Evolutionary conservation across 1,139 yeast genomes (phyloP), one percentile per base, ranked within the genome.

Genomic region (Nakaseomyces bracarensis): DNA sequence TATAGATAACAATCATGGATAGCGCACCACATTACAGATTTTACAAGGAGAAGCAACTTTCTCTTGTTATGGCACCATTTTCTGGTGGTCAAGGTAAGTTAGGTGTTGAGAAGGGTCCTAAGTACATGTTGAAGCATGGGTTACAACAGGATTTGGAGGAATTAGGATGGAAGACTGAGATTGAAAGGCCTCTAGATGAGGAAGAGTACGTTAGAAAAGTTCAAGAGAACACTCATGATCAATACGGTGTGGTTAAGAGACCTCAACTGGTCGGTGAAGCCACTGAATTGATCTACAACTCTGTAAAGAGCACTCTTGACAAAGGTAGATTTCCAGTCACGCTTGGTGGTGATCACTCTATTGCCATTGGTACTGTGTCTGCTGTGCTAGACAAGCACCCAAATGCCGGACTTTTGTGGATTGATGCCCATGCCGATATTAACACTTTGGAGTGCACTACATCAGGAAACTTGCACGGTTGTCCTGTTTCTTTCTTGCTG

Each of bases 381-480:
- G 98, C 94, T 10, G 83, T 89, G 38, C 72, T 86, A 53, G 75
- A 75, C 23, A 75, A 77, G 49, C 71, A 83, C 62, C 96, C 96
- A 16, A 85, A 87, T 51, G 87, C 95, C 22, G 86, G 95, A 58
- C 72, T 91, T 39, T 63, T 91, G 50, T 91, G 98, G 98, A 82
- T 91, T 52, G 98, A 91, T 65, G 98, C 98, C 1, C 98, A 91
- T 61, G 96, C 97, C 26, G 98, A 91, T 63, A 80, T 91, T 59
- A 91, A 91, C 69, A 82, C 96, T 2, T 87, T 96, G n/a, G 71
- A 70, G 38, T 78, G 89, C 11, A 80, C 97, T 4, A 82, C 75
- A 35, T 78, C 91, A 9, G 98, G 98, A 37, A 91, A 91, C 64
- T 71, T 91, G 53, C 98, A 91, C 63, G 98, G 98, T 3, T 89